Evolutionary conservation across 2,329 filamentous ascomycete genomes (phyloP).

Genomic region (Colletotrichum sansevieriae): DNA sequence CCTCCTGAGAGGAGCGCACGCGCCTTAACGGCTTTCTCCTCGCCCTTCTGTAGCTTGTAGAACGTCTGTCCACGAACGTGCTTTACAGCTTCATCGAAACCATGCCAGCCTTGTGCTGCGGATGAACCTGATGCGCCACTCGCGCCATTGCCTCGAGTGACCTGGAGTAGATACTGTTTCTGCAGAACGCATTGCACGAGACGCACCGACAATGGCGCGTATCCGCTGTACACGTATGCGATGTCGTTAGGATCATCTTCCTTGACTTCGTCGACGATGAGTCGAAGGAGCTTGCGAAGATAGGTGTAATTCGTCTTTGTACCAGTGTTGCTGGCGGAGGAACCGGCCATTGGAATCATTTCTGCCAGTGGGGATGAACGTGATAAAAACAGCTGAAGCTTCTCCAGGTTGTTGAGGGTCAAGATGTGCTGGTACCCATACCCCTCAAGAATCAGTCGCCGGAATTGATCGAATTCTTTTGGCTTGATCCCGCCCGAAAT

Average conservation of each 20-base stretch:
- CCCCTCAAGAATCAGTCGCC: conserved; percentile 87
- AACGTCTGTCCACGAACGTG: conserved; percentile 90
- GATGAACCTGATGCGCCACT: conserved; percentile 57
- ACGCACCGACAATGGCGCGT: conserved; percentile 91
- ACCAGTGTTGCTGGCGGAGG: conserved; percentile 70
- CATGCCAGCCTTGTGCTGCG: conserved; percentile 83
- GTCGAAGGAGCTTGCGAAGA: conserved; percentile 84
- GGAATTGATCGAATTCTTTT: conserved; percentile 90
- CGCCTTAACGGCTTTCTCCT: conserved; percentile 92
- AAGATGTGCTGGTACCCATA: conserved; percentile 96
- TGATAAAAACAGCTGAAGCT: conserved; percentile 86
- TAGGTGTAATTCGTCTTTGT: conserved; percentile 92
- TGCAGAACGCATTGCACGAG: conserved; percentile 94
- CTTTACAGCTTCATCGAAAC: conserved; percentile 93
- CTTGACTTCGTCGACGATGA: conserved; percentile 97
- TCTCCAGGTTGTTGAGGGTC: conserved; percentile 89
- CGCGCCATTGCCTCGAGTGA: conserved; percentile 73
- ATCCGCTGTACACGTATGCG: conserved; percentile 98
- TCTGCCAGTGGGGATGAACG: conserved; percentile 82
- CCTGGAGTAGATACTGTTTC: conserved; percentile 83
- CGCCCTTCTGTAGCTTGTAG: conserved; percentile 90
- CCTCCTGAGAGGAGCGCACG: conserved; percentile 84
- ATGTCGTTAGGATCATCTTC: conserved; percentile 95
- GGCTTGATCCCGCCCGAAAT: conserved; percentile 89
- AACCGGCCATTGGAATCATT: conserved; percentile 81